phyloP scores from a whole-genome alignment of 768 basidiomycete genomes.

The Tricholoma sp. region DNA sequence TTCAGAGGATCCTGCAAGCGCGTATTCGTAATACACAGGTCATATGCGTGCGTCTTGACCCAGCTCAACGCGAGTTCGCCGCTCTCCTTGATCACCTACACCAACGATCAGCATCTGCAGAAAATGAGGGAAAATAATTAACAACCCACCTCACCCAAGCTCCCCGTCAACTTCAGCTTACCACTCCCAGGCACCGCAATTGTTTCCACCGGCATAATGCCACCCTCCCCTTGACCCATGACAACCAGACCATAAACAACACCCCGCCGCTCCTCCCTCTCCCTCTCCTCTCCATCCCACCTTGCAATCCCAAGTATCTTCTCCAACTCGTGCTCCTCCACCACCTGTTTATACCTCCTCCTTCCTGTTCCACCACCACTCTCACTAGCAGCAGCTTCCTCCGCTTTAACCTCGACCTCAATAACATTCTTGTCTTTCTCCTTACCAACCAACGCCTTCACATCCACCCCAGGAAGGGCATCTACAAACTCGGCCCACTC shows the following conservation, averaged over 20 bases:
- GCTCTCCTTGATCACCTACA: conserved; percentile 83
- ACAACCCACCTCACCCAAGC: conserved; percentile 64
- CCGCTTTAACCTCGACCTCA: conserved; percentile 9
- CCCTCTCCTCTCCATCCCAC: conserved; percentile 76
- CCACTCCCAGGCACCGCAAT: conserved; percentile 74
- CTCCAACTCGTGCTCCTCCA: conserved; percentile 74
- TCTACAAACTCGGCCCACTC: conserved; percentile 77
- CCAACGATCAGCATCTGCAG: not conserved
- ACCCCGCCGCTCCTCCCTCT: conserved; percentile 67
- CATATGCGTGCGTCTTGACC: conserved; percentile 84
- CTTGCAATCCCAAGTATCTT: conserved; percentile 75
- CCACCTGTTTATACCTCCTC: conserved; percentile 49
- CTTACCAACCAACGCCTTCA: conserved; percentile 5
- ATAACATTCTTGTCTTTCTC: conserved; percentile 16
- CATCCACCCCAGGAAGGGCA: conserved; percentile 17
- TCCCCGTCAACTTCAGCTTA: conserved; percentile 72
- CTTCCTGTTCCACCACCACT: conserved; percentile 2
- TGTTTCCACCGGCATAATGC: conserved; percentile 81
- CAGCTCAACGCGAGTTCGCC: conserved; percentile 88
- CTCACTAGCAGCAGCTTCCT: not conserved
- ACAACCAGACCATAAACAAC: conserved; percentile 85
- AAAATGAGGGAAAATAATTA: not conserved
- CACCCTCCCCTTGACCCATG: conserved; percentile 84
- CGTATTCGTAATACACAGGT: conserved; percentile 67
- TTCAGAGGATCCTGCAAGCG: conserved; percentile 72